Evolutionary conservation across 1,284 basidiomycete species (phyloP).

Genomic region (Anthracocystis panici-leucophaei): DNA sequence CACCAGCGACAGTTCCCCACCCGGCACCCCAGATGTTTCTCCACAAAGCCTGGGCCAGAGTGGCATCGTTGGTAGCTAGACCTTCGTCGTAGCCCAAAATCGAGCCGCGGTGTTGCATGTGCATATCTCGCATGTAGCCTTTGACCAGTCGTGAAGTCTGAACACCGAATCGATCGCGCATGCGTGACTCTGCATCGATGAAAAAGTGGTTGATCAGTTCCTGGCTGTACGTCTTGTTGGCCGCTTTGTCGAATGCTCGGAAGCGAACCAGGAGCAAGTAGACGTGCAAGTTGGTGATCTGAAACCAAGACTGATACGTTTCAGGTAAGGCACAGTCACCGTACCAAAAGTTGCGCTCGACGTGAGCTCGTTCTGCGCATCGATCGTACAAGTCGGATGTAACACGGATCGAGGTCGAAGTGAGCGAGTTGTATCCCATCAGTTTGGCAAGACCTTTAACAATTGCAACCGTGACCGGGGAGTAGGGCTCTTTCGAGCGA

Average conservation of each 20-base stretch:
- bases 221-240: conserved; percentile 79
- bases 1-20: conserved; percentile 71
- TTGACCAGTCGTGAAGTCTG: conserved; percentile 82
- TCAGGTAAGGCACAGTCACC: conserved; percentile 84
- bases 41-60: conserved; percentile 86
- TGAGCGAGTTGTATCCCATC: conserved; percentile 73
- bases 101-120: conserved; percentile 90
- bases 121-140: conserved; percentile 88
- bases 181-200: conserved; percentile 90
- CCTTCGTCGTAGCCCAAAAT: conserved; percentile 85
- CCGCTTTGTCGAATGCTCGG: conserved; percentile 80
- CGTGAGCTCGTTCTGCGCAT: conserved; percentile 71
- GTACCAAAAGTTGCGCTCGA: conserved; percentile 66
- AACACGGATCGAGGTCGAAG: conserved; percentile 73
- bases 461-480: conserved; percentile 57
- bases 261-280: conserved; percentile 90
- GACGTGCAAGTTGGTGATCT: conserved; percentile 90
- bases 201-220: conserved; percentile 95
- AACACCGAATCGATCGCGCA: conserved; percentile 80
- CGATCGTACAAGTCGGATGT: conserved; percentile 74
- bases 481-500: conserved; percentile 49
- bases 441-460: conserved; percentile 71
- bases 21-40: conserved; percentile 81
- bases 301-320: conserved; percentile 98
- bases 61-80: conserved; percentile 71